Percentiles rank a stretch among this genome's conserved stretches.
phyloP scores from a whole-genome alignment of 805 yeast genomes.

The Metschnikowia bowlesiae region DNA sequence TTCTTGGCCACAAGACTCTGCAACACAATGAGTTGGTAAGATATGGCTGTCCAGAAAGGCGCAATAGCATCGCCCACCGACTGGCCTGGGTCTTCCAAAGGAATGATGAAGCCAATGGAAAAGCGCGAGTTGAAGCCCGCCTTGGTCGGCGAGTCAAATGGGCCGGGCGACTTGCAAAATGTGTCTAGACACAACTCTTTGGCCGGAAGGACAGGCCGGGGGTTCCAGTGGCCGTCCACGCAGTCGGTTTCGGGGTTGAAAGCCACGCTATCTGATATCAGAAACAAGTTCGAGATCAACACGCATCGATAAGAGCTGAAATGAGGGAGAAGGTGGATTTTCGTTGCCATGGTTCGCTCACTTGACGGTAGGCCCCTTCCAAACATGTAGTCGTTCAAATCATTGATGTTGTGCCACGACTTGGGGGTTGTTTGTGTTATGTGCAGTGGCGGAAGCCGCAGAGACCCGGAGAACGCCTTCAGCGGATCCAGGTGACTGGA shows the following conservation, averaged over 20 bases:
- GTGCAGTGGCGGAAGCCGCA: neutral
- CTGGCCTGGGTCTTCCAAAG: slow-evolving; percentile 31
- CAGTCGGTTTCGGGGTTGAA: slow-evolving; percentile 1
- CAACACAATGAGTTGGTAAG: slow-evolving; percentile 34
- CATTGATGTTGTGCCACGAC: slow-evolving; percentile 39
- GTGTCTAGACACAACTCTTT: slow-evolving; percentile 17
- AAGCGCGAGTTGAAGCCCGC: slow-evolving; percentile 32
- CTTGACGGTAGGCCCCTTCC: slow-evolving; percentile 53
- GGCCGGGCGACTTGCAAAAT: slow-evolving; percentile 1
- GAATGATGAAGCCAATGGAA: slow-evolving; percentile 47
- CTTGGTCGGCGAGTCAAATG: slow-evolving; percentile 3
- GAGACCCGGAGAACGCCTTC: neutral
- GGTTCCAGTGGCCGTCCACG: slow-evolving; percentile 33
- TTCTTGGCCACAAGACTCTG: slow-evolving; percentile 39
- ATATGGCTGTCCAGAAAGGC: slow-evolving; percentile 47
- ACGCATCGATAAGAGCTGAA: slow-evolving; percentile 33
- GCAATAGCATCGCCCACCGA: slow-evolving; percentile 39
- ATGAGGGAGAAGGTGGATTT: slow-evolving; percentile 45
- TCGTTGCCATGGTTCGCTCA: slow-evolving; percentile 41
- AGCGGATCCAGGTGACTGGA: neutral
- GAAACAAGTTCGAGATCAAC: slow-evolving; percentile 44
- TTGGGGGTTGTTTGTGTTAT: slow-evolving; percentile 10
- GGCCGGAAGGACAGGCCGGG: slow-evolving; percentile 37
- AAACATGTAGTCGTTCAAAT: slow-evolving; percentile 50
- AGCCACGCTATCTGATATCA: slow-evolving; percentile 25